Evolutionary conservation across 352 stramenopile genomes (phyloP).

Genomic region (Pythium aquatile): DNA sequence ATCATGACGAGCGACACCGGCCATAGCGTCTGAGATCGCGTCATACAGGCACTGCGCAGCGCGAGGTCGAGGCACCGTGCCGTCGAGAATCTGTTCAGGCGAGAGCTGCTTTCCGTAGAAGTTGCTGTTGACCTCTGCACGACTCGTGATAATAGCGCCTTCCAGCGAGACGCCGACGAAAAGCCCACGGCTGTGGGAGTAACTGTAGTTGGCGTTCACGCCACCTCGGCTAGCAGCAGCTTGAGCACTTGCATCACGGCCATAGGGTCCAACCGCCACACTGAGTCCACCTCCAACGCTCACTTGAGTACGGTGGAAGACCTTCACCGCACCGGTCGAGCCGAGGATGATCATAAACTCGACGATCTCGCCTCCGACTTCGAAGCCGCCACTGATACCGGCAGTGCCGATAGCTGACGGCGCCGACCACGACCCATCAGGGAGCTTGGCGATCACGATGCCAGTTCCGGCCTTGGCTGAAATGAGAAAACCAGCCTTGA

Average conservation of each 20-base stretch:
- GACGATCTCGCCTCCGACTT: conserved; percentile 90
- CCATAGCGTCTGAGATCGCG: conserved; percentile 70
- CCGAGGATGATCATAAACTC: conserved; percentile 96
- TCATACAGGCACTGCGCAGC: conserved; percentile 78
- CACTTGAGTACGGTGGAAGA: conserved; percentile 88
- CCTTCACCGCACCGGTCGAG: conserved; percentile 88
- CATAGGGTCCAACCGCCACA: conserved; percentile 89
- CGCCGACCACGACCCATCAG: conserved; percentile 87
- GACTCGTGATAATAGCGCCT: conserved; percentile 88
- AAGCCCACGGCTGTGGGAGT: conserved; percentile 90
- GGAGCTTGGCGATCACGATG: conserved; percentile 90
- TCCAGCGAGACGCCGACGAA: conserved; percentile 93
- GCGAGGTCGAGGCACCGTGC: conserved; percentile 49
- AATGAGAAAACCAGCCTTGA: conserved; percentile 83
- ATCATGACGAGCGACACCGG: conserved; percentile 64
- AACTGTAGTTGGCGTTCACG: conserved; percentile 93
- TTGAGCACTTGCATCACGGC: conserved; percentile 79
- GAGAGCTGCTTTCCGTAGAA: conserved; percentile 91
- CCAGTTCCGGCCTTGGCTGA: conserved; percentile 80
- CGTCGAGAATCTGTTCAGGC: conserved; percentile 74
- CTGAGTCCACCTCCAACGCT: conserved; percentile 92
- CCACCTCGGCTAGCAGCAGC: conserved; percentile 68
- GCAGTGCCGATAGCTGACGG: conserved; percentile 92
- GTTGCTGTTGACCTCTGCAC: conserved; percentile 93
- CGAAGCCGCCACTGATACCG: conserved; percentile 82